Evolutionary conservation across 495 filamentous ascomycete species (phyloP).

Genomic region (Daldinia decipiens): DNA sequence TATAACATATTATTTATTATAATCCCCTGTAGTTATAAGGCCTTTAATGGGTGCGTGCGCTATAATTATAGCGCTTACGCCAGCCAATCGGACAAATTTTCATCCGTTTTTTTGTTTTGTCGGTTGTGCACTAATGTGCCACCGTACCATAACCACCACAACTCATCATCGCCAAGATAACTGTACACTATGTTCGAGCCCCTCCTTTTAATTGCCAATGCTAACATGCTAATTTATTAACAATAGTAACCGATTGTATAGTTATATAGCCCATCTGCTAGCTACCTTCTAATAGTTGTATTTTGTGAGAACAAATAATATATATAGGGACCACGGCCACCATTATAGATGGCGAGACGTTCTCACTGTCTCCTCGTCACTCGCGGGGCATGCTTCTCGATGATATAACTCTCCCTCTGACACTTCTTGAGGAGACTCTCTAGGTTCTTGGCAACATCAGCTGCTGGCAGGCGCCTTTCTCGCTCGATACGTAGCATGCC

Average conservation of each 20-base stretch:
- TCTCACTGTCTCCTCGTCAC: neutral
- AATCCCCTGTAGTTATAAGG: too few relatives aligned
- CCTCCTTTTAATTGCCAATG: neutral
- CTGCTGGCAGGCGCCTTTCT: slow-evolving; percentile 4
- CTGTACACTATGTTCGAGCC: neutral
- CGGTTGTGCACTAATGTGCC: too few relatives aligned
- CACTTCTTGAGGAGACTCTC: neutral
- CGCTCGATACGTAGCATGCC: slow-evolving; percentile 16
- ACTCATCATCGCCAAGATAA: neutral
- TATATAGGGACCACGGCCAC: neutral
- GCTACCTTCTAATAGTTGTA: neutral
- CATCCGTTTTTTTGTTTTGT: too few relatives aligned
- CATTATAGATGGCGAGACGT: neutral
- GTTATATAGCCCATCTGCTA: neutral
- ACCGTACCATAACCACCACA: too few relatives aligned
- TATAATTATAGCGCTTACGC: too few relatives aligned
- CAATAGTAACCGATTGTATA: too few relatives aligned
- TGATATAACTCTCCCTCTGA: neutral
- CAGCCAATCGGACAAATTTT: too few relatives aligned
- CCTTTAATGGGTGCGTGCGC: too few relatives aligned
- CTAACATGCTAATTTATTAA: neutral
- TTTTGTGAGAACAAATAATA: neutral
- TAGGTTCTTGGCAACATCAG: slow-evolving; percentile 1
- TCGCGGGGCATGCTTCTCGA: neutral
- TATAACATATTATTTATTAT: too few relatives aligned